Percentiles rank a stretch among this genome's conserved stretches.
These are phyloP conservation scores for Sclerotinia nivalis DNA, from an alignment of 2,329 filamentous ascomycete species.

Conservation along the genomic window DNA sequence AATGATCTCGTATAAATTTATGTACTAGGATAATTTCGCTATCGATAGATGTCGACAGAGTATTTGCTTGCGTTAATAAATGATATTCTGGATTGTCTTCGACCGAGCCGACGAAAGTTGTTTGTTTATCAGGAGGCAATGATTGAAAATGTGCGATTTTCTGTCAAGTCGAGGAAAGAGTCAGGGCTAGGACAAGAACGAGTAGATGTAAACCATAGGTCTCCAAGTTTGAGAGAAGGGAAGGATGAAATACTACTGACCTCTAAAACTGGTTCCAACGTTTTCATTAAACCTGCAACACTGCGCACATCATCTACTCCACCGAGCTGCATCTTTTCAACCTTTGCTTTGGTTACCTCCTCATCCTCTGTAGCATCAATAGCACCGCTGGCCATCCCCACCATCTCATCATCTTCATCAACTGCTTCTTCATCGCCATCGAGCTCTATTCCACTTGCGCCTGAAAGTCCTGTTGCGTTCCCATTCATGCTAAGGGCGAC, in stretches of 20 bases:
- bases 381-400: constrained; percentile 46
- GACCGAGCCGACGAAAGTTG: constrained; percentile 73
- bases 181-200: constrained; percentile 66
- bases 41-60: constrained; percentile 87
- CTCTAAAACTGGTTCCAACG: constrained; percentile 76
- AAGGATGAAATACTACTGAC: constrained; percentile 54
- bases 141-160: constrained; percentile 78
- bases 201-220: constrained; percentile 62
- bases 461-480: constrained; percentile 36
- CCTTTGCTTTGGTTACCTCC: constrained; percentile 71
- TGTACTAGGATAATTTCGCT: constrained; percentile 91
- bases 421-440: constrained; percentile 62
- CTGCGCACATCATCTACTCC: constrained; percentile 75
- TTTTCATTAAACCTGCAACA: constrained; percentile 79
- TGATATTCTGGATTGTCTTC: constrained; percentile 93
- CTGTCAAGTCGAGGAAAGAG: constrained; percentile 57
- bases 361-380: constrained; percentile 53
- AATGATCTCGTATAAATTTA: constrained; percentile 95
- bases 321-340: constrained; percentile 79
- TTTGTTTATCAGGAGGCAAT: constrained; percentile 63
- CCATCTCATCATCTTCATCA: constrained; percentile 61
- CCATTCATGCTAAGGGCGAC: constrained; percentile 43
- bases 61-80: constrained; percentile 84
- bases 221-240: constrained; percentile 39
- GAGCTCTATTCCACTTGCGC: constrained; percentile 54